Percentiles rank a stretch among this genome's conserved stretches.
Conservation (phyloP, 176 grass and related monocot genomes). For the Musa troglodytarum region DNA sequence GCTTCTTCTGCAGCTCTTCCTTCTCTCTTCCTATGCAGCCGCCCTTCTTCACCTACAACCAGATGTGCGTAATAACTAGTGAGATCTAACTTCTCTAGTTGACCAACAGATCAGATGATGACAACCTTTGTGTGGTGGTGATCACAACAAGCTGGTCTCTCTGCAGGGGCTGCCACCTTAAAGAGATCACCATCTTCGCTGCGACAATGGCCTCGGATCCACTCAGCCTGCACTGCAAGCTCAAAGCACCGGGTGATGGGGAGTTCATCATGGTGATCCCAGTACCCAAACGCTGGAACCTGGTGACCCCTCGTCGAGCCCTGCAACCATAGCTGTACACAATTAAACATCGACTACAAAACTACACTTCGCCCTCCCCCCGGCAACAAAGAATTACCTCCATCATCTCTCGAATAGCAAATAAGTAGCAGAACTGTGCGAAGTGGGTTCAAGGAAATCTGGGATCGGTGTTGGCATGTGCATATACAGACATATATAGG, state of each 20-base stretch:
- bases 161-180: background rate
- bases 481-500: too few species aligned
- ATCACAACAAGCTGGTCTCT: constrained; percentile 1
- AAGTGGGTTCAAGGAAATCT: too few species aligned
- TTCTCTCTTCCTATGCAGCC: background rate
- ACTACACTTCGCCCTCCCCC: too few species aligned
- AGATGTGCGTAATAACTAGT: too few species aligned
- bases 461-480: too few species aligned
- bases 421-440: too few species aligned
- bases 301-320: background rate
- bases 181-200: background rate
- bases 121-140: constrained; percentile 25
- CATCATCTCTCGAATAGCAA: too few species aligned
- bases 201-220: background rate
- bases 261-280: constrained; percentile 42
- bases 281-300: constrained; percentile 17
- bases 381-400: too few species aligned
- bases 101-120: background rate
- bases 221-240: constrained; percentile 23
- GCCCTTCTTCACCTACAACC: constrained; percentile 26
- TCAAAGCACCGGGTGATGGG: constrained; percentile 13
- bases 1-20: background rate
- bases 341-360: too few species aligned
- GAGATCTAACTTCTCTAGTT: too few species aligned
- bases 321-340: too few species aligned